A percentile compares a stretch with the other conserved stretches of the same genome.
phyloP scores from a whole-genome alignment of 257 asterid species.

The Solanum piurae region DNA sequence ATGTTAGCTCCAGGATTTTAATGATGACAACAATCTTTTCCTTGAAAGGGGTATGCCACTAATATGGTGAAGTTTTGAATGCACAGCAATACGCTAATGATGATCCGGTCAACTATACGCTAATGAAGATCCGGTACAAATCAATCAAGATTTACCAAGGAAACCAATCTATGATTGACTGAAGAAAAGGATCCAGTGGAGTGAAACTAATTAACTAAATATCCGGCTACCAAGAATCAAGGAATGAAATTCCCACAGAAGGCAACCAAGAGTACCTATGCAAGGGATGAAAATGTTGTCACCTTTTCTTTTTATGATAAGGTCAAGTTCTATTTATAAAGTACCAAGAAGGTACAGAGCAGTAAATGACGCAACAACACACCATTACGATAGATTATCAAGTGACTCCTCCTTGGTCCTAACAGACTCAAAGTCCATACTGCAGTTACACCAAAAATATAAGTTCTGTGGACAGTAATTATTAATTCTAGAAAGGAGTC shows the following conservation, averaged over 20 bases:
- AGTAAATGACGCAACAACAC: background rate
- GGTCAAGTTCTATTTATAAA: background rate
- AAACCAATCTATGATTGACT: background rate
- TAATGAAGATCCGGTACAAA: background rate
- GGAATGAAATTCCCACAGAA: background rate
- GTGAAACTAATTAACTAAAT: background rate
- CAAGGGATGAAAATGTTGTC: background rate
- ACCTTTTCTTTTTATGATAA: background rate
- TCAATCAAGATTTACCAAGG: background rate
- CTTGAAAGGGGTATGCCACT: background rate
- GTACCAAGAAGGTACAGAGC: background rate
- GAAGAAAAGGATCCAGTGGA: background rate
- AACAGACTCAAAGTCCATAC: background rate
- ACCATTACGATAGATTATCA: background rate
- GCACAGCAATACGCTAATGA: background rate
- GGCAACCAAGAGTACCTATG: background rate
- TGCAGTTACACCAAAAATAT: background rate
- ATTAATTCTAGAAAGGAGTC: background rate
- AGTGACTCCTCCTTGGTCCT: background rate
- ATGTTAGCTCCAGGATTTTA: background rate
- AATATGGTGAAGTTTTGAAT: background rate
- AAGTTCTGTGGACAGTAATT: background rate
- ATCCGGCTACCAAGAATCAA: background rate
- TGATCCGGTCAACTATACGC: background rate
- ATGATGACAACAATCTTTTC: background rate